Evolutionary conservation across 2,329 filamentous ascomycete species (phyloP).

Genomic region (Fusarium agapanthi): DNA sequence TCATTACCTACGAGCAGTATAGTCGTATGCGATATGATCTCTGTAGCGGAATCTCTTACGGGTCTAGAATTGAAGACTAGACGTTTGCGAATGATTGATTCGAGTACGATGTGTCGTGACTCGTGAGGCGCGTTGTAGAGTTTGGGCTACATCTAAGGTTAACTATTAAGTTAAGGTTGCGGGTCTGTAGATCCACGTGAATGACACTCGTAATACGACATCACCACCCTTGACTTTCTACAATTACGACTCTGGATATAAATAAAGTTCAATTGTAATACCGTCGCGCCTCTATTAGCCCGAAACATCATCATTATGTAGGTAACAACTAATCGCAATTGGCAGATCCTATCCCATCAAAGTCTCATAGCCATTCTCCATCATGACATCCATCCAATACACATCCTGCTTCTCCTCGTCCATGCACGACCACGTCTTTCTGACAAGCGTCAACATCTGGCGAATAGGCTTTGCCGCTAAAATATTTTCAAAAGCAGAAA

Average conservation of each 20-base stretch:
- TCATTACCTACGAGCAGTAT: not conserved
- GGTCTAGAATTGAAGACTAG: not conserved
- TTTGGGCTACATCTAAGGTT: not conserved
- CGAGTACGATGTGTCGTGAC: not conserved
- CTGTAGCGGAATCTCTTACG: not conserved
- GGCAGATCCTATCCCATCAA: constrained; percentile 34
- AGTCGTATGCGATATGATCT: not conserved
- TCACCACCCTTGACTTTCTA: not conserved
- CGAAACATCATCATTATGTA: not conserved
- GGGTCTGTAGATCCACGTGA: not conserved
- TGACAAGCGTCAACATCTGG: constrained; percentile 29
- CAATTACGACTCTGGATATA: not conserved
- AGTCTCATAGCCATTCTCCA: constrained; percentile 43
- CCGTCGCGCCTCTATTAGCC: not conserved
- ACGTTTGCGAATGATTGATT: not conserved
- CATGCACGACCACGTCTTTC: constrained; percentile 35
- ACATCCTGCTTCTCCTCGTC: constrained; percentile 49
- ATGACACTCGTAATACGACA: not conserved
- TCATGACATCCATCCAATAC: constrained; percentile 57
- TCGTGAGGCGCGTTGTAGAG: not conserved
- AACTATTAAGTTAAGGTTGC: not conserved
- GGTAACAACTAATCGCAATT: not conserved
- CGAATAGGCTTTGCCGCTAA: constrained; percentile 39
- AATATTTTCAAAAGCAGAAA: constrained; percentile 33
- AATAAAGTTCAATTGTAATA: not conserved